phyloP scores from a whole-genome alignment of 306 rosid species.

The Fragaria nilgerrensis region DNA sequence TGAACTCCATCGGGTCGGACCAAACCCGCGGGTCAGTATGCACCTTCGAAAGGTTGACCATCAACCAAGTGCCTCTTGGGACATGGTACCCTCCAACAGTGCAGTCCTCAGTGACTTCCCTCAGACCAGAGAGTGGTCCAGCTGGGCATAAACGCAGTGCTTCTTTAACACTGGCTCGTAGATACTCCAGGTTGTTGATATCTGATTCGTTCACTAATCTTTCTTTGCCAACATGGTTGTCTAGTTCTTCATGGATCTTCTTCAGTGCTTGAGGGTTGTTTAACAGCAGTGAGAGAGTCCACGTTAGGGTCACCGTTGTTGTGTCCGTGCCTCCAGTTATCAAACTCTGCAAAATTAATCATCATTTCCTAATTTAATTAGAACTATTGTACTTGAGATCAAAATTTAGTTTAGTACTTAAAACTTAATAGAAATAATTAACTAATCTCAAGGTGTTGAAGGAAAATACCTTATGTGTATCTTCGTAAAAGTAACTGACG shows the following conservation, averaged over 20 bases:
- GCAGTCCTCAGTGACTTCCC: constrained; percentile 44
- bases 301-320: constrained; percentile 36
- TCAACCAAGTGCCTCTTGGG: constrained; percentile 37
- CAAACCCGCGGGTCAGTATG: constrained; percentile 50
- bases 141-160: constrained; percentile 47
- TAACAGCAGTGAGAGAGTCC: constrained; percentile 40
- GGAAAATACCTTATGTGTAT: no score
- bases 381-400: neutral
- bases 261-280: constrained; percentile 30
- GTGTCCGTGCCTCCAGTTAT: constrained; percentile 51
- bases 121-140: constrained; percentile 37
- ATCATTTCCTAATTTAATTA: neutral
- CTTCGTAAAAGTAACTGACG: no score
- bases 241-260: constrained; percentile 46
- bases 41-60: constrained; percentile 49
- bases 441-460: no score
- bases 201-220: constrained; percentile 49
- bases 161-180: constrained; percentile 55
- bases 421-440: no score
- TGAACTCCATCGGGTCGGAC: constrained; percentile 47
- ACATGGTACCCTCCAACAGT: constrained; percentile 39
- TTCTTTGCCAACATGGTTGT: constrained; percentile 47
- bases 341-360: constrained; percentile 24
- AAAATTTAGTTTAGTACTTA: no score
- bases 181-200: constrained; percentile 40